These are phyloP conservation scores for Clavaria fumosa DNA, from an alignment of 768 basidiomycete genomes.

Conservation along the genomic window DNA sequence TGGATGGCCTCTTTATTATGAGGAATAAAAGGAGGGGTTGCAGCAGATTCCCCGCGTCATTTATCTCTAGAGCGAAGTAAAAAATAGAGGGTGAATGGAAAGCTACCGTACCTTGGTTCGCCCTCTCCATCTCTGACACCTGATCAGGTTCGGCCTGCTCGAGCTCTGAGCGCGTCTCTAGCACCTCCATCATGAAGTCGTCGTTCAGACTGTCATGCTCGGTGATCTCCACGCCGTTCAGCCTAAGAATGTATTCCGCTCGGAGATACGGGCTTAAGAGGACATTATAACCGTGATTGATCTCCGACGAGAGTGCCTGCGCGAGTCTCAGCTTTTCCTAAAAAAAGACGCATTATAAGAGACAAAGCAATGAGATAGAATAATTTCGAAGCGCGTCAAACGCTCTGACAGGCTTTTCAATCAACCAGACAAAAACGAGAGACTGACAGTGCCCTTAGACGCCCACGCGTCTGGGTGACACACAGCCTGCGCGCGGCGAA, in stretches of 20 bases:
- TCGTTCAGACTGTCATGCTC: conserved; percentile 68
- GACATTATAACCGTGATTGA: conserved; percentile 74
- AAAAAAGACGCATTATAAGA: too few relatives aligned
- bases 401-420: too few relatives aligned
- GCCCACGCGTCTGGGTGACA: conserved; percentile 86
- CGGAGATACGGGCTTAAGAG: conserved; percentile 60
- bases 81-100: neutral
- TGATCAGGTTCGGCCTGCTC: conserved; percentile 41
- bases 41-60: too few relatives aligned
- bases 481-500: conserved; percentile 54
- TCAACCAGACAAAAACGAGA: too few relatives aligned
- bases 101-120: conserved; percentile 34
- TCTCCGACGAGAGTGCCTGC: conserved; percentile 48
- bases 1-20: conserved; percentile 39
- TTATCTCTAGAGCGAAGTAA: too few relatives aligned
- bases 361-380: too few relatives aligned
- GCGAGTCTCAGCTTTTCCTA: conserved; percentile 49
- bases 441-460: conserved; percentile 41
- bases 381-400: too few relatives aligned
- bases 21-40: conserved; percentile 1
- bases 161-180: conserved; percentile 65
- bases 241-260: conserved; percentile 65
- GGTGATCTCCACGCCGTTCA: conserved; percentile 37
- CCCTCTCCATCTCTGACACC: conserved; percentile 33
- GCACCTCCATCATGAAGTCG: conserved; percentile 57